Evolutionary conservation across 108 stramenopile genomes (phyloP).

Genomic region (Stephanodiscus minutulus): DNA sequence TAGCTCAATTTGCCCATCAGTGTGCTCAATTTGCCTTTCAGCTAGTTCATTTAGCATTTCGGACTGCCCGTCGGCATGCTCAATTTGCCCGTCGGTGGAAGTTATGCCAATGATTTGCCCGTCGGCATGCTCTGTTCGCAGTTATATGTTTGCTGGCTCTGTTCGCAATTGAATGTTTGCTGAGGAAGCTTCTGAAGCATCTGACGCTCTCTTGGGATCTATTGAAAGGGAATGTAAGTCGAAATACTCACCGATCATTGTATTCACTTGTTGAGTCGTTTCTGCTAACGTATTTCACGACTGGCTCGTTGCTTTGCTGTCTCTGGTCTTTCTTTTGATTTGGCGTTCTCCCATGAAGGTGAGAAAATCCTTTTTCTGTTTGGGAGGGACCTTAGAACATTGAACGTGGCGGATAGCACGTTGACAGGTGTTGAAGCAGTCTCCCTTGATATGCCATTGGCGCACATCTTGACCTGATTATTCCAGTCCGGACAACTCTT

Average conservation of each 20-base stretch:
- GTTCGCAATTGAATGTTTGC: too few species aligned
- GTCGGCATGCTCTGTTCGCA: too few species aligned
- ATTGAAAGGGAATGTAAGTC: neutral
- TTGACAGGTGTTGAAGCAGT: neutral
- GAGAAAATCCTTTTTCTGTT: neutral
- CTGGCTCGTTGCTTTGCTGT: neutral
- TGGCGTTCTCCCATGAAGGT: too few species aligned
- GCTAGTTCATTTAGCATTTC: too few species aligned
- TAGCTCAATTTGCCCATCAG: too few species aligned
- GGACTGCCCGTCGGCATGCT: too few species aligned
- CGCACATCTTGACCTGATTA: neutral
- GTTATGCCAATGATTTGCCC: too few species aligned
- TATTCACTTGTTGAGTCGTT: neutral
- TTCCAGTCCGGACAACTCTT: neutral
- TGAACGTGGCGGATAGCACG: neutral
- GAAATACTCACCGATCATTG: neutral
- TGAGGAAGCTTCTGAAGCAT: too few species aligned
- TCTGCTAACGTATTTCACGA: neutral
- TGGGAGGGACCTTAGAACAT: neutral
- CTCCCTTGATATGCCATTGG: neutral
- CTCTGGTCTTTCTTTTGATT: too few species aligned
- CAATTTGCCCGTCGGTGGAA: neutral
- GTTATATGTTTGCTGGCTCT: too few species aligned
- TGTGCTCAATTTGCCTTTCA: too few species aligned
- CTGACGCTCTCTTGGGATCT: neutral